phyloP scores from a whole-genome alignment of 805 yeast species.

The Candida ponderosae region DNA sequence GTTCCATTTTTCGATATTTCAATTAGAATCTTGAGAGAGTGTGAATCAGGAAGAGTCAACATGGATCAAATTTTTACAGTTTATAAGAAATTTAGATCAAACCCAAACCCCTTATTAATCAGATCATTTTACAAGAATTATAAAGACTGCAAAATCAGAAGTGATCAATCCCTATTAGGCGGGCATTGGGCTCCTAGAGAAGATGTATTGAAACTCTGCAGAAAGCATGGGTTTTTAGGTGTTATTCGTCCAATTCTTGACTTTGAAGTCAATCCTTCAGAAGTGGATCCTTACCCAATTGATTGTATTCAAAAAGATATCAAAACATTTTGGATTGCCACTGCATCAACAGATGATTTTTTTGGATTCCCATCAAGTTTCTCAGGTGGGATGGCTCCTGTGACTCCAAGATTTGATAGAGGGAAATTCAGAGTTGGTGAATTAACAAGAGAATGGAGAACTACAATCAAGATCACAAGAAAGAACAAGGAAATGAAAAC shows the following conservation, averaged over 20 bases:
- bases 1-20: slow-evolving; percentile 7
- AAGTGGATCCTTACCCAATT: slow-evolving; percentile 1
- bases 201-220: slow-evolving; percentile 10
- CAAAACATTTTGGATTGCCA: slow-evolving; percentile 7
- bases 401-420: slow-evolving; percentile 1
- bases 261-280: slow-evolving; percentile 10
- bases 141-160: slow-evolving; percentile 6
- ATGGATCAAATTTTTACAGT: slow-evolving; percentile 17
- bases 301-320: slow-evolving; percentile 5
- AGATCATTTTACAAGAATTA: slow-evolving; percentile 10
- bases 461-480: slow-evolving; percentile 5
- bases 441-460: slow-evolving; percentile 1
- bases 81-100: slow-evolving; percentile 10
- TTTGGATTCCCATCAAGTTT: slow-evolving; percentile 14
- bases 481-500: background rate
- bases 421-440: slow-evolving; percentile 2
- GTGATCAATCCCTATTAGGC: slow-evolving; percentile 20
- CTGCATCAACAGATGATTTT: slow-evolving; percentile 7
- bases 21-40: slow-evolving; percentile 19
- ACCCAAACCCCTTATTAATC: slow-evolving; percentile 3
- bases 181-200: slow-evolving; percentile 19
- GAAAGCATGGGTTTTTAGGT: slow-evolving; percentile 10
- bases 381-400: slow-evolving; percentile 13
- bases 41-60: slow-evolving; percentile 9
- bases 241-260: slow-evolving; percentile 11